Evolutionary conservation across 2,329 filamentous ascomycete genomes (phyloP).

Genomic region (Colletotrichum sp.): DNA sequence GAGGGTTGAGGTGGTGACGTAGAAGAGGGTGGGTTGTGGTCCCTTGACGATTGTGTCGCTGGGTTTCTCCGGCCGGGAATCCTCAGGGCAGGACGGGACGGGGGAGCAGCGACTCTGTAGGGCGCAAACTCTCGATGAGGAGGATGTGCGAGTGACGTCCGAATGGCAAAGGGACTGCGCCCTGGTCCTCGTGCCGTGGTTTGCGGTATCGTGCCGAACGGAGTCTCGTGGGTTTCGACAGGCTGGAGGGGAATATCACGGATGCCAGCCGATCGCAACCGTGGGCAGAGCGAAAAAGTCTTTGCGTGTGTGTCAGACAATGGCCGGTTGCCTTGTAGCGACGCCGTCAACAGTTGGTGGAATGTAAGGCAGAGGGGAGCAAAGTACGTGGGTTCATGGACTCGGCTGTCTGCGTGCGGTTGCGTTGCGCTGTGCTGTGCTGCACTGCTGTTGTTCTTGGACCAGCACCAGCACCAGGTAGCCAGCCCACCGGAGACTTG

Average conservation of each 20-base stretch:
- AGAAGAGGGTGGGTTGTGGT: not conserved
- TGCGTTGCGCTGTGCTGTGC: not conserved
- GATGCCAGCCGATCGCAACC: not conserved
- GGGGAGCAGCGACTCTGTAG: not conserved
- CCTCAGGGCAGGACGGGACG: not conserved
- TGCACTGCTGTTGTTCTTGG: not conserved
- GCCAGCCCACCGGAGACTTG: not conserved
- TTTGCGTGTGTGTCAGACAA: not conserved
- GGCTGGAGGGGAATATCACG: not conserved
- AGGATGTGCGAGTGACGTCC: not conserved
- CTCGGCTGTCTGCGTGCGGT: not conserved
- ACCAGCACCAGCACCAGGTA: not conserved
- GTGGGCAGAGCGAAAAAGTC: not conserved
- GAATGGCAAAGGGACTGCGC: not conserved
- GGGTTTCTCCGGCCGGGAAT: not conserved
- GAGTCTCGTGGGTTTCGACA: not conserved
- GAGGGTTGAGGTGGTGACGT: not conserved
- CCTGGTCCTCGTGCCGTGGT: not conserved
- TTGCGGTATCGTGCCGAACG: not conserved
- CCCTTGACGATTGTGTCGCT: not conserved
- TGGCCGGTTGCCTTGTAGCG: not conserved
- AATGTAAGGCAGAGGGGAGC: not conserved
- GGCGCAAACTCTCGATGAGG: not conserved
- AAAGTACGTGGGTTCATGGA: not conserved
- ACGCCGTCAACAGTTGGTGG: not conserved